Evolutionary conservation across 1,284 basidiomycete species (phyloP), one percentile per base, ranked within the genome.

Genomic region (Ustilago trichophora): DNA sequence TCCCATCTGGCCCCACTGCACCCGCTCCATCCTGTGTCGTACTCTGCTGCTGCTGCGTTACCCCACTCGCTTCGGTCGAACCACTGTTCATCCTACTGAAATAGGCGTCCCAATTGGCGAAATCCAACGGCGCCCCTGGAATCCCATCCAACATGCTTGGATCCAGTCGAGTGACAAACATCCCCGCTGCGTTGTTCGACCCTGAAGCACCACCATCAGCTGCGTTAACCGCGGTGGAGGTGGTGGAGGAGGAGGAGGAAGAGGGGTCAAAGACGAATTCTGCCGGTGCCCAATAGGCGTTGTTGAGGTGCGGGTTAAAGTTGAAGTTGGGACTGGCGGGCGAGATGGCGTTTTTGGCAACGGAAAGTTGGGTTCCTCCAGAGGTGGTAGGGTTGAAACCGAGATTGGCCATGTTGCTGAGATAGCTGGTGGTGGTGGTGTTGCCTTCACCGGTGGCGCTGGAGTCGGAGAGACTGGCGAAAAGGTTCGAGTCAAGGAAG

Each of bases 291-390:
- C 63, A 71, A 29, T 60, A 56, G n/a, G 63, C 64, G 24, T 72
- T 71, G 56, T 75, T 73, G 29, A 73, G 59, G 27, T 68, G 62
- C 22, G 72, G 72, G 44, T 73, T 73, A 46, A 73, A 56, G 63
- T 73, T 73, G 48, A 65, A 70, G 49, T 50, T 68, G 2, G 58
- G 59, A 44, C 55, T 54, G 6, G 51, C 41, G 6, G 59, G 59
- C 2, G 47, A 35, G 45, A 69, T 51, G 25, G 55, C 44, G 24
- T 63, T 69, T 49, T 57, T 56, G 12, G 59, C 53, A 2, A 69
- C 66, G 3, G 50, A 55, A 2, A 69, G 48, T 16, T 63, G 55
- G 0, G 55, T 29, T 25, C 51, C 59, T 6, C 33, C 19, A 1
- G 9, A 10, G 5, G n/a, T n/a, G n/a, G n/a, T n/a, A n/a, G 33